These are phyloP conservation scores for Botrytis pseudocinerea DNA, from an alignment of 2,329 filamentous ascomycete genomes.

Conservation along the genomic window DNA sequence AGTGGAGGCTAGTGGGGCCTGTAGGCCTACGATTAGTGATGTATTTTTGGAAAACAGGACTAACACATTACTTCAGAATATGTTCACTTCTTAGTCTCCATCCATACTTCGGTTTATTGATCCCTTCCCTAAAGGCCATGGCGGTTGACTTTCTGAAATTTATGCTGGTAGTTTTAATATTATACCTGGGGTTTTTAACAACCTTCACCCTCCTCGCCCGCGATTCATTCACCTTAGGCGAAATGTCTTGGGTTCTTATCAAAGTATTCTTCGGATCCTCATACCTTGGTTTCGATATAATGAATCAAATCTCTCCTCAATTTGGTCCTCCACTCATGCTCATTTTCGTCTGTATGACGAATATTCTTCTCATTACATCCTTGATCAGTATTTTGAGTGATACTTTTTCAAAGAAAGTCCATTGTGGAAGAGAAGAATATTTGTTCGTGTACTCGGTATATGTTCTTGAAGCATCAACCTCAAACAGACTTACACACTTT, in stretches of 20 bases:
- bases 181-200: slow-evolving; percentile 87
- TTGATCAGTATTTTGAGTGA: slow-evolving; percentile 78
- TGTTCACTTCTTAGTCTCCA: slow-evolving; percentile 85
- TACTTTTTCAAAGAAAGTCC: slow-evolving; percentile 53
- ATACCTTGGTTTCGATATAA: slow-evolving; percentile 39
- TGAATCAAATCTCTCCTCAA: slow-evolving; percentile 33
- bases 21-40: slow-evolving; percentile 26
- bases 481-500: slow-evolving; percentile 68
- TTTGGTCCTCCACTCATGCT: slow-evolving; percentile 43
- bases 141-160: slow-evolving; percentile 89
- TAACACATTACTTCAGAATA: slow-evolving; percentile 52
- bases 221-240: slow-evolving; percentile 60
- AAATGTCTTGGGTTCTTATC: slow-evolving; percentile 75
- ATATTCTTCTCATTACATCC: slow-evolving; percentile 76
- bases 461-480: slow-evolving; percentile 66
- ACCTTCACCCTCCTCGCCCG: slow-evolving; percentile 80
- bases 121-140: slow-evolving; percentile 93
- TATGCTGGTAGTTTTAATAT: slow-evolving; percentile 72
- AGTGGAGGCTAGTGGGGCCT: no score
- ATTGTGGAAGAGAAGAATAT: slow-evolving; percentile 63
- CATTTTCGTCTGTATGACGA: slow-evolving; percentile 74
- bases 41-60: background rate
- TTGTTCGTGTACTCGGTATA: slow-evolving; percentile 72
- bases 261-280: slow-evolving; percentile 77
- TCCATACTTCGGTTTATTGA: slow-evolving; percentile 86